Base-by-base conservation (phyloP, 2,329 filamentous ascomycete genomes). In the Fusarium siculi region DNA sequence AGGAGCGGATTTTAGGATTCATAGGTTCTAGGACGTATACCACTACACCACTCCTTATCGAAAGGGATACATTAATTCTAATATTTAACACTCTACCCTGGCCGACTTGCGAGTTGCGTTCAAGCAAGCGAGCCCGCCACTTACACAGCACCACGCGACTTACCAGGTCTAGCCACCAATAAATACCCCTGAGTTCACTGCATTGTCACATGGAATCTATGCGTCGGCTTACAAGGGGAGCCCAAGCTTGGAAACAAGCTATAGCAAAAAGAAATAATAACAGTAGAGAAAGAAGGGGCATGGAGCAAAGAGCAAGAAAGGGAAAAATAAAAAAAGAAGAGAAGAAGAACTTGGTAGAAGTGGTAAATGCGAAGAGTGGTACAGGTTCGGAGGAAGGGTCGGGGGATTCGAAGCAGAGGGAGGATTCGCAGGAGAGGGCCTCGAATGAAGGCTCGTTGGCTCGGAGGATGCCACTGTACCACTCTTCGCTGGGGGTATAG, bases 21-120 rank as follows among this genome's bases (percentile, higher is more conserved):
- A 14, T 60, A 63, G 54, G 37, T 63, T 60, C 23, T 50, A 63
- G 61, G 54, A 49, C 14, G 23, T 25, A 62, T 64, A 44, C 61
- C 61, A 16, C 55, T 64, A 25, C 55, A 64, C 61, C 61, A 62
- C 55, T 64, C 55, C 46, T 50, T 25, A 21, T 25, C 21, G 15
- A 30, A 16, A 43, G 44, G 30, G n/a, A 4, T 37, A 32, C 4
- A n/a, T 7, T 25, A 9, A 43, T 42, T 50, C n/a, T 63, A 19
- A 42, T 32, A 60, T 37, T 37, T 44, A 25, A 50, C 14, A 32
- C 34, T 28, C 50, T 57, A n/a, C 37, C 19, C 16, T 46, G 15
- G 8, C 42, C 21, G 11, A 3, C 19, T 7, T 30, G 12, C 14
- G 11, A 36, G 19, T 32, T 34, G 9, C 9, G 53, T 19, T 36